These are phyloP conservation scores for Trametes cinnabarina DNA, from an alignment of 768 basidiomycete genomes.

Conservation along the genomic window DNA sequence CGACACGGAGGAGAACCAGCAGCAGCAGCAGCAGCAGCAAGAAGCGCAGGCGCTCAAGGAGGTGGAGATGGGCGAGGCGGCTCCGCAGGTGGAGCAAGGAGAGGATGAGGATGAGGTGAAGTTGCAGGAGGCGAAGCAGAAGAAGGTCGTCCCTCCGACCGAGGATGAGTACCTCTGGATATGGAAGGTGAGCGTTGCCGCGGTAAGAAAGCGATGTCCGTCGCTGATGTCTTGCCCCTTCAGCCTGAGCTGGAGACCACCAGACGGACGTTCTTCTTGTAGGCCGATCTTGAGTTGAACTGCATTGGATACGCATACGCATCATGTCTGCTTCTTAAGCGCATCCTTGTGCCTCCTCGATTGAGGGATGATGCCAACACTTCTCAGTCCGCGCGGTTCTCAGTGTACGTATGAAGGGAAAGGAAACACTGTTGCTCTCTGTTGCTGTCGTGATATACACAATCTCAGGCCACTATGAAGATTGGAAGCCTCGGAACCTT, in stretches of 20 bases:
- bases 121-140: constrained; percentile 12
- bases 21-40: constrained; percentile 6
- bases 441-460: not conserved
- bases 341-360: no score
- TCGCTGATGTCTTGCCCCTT: not conserved
- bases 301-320: no score
- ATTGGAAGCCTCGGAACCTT: not conserved
- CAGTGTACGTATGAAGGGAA: not conserved
- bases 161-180: constrained; percentile 83
- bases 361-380: no score
- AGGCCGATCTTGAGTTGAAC: constrained; percentile 10
- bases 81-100: constrained; percentile 34
- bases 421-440: not conserved
- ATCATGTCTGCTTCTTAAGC: no score
- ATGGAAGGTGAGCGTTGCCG: constrained; percentile 70
- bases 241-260: constrained; percentile 94
- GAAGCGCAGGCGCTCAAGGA: constrained; percentile 8
- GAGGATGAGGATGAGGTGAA: constrained; percentile 30
- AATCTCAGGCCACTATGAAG: not conserved
- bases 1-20: constrained; percentile 32
- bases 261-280: constrained; percentile 89
- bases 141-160: constrained; percentile 53
- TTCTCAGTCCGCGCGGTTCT: no score
- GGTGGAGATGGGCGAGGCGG: constrained; percentile 31
- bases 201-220: constrained; percentile 1